Base-by-base conservation (phyloP, 179 eudicot species). In the Silene coronaria region DNA sequence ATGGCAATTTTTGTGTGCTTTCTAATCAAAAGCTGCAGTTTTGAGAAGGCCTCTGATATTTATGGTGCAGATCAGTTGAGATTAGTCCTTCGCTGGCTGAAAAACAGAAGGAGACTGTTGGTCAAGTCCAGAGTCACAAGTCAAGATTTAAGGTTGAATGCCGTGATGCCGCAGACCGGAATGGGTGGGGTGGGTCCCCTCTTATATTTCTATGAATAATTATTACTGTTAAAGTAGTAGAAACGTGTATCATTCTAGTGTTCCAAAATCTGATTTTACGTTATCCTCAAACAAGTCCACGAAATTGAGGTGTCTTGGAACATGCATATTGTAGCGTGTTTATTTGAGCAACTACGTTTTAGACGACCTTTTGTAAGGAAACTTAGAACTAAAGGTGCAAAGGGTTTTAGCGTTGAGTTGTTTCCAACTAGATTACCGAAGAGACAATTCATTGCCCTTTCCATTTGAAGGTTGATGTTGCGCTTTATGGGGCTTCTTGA, bases 101-200 rank as follows among this genome's bases (percentile, higher is more conserved):
- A 84, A 91, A 85, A 75, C 98, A 93, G 78, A 57, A 80, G 67
- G 96, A 85, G 77, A 91, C 97, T 48, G 92, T 93, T 77, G 97
- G 97, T 72, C 91, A 86, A 88, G 91, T 91, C 72, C 76, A 67
- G 6, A 90, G 94, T 84, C 98, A 93, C 84, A 83, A 82, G 75
- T 81, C 91, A 80, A 89, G 87, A 81, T 93, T 90, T 78, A 84
- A 71, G 72, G 96, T 93, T 60, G 96, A 93, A 86, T 82, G 88
- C 78, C 97, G 98, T 80, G 98, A 93, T 88, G 98, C 96, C 79
- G 88, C 92, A 70, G 98, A 93, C 78, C 85, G 73, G 72, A 83
- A 70, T 79, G 97, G 98, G 82, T 93, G 98, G 98, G 93, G 98
- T 93, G 84, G 79, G 81, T 27, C 65, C 16, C 73, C 71, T 72